Base-by-base conservation (phyloP, 495 filamentous ascomycete species). In the Alectoria sarmentosa region DNA sequence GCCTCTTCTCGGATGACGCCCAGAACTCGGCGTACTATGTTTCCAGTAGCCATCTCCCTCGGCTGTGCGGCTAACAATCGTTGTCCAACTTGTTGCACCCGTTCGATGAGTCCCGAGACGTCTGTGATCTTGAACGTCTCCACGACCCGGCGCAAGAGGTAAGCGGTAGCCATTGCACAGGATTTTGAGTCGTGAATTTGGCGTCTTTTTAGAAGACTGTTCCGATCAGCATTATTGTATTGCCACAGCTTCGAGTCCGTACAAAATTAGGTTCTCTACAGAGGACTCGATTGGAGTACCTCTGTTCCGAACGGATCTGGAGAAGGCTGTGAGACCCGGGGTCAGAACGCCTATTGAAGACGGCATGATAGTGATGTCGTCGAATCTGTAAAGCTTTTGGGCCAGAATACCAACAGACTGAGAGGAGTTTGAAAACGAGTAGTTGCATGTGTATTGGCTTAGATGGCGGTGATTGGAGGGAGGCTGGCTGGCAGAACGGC, bases 1-100 rank as follows among this genome's bases (percentile, higher is more conserved):
- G 88, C 87, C 70, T 97, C 93, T 71, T 97, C 93, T 32, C 94
- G 85, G 67, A 98, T 91, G 58, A 98, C 80, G 44, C 90, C 91
- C 28, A 98, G 77, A 23, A 97, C 88, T 63, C 94, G 87, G 61
- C 93, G 83, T 38, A 96, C 90, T 69, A 98, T 89, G 69, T 98
- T 98, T 56, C 93, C 93, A 32, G 96, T 91, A 5, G 89, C 90
- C 70, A 95, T 85, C 76, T 97, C 94, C 23, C 87, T 80, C 19
- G 94, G 93, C 66, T 94, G 91, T 15, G 94, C 91, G 44, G 86
- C 81, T 42, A 86, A 84, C 44, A 98, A 80, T 58, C 84, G 82
- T 63, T 83, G 81, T 38, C 93, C 94, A 48, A 91, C 83, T 54
- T 81, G 79, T 64, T 89, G 87, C 63, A 98, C 84, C 55, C 87